A percentile compares a stretch with the other conserved stretches of the same genome.
Evolutionary conservation across 2,329 filamentous ascomycete species (phyloP).

Genomic region (Aspergillus alliaceus): DNA sequence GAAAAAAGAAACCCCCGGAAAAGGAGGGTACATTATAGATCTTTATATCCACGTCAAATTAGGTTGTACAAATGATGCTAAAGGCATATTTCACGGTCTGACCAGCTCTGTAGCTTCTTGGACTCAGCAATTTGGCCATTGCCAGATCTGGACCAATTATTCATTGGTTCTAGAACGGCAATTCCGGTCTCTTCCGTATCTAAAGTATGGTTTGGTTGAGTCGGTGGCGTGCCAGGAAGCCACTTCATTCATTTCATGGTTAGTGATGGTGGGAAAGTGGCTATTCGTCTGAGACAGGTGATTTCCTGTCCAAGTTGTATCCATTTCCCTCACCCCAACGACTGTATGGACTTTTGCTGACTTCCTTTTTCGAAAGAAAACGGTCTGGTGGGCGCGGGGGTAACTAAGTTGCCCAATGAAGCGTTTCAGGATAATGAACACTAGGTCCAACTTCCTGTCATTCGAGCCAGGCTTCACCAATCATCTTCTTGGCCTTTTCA

Average conservation of each 20-base stretch:
- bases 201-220: not conserved
- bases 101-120: no score
- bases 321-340: not conserved
- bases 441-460: not conserved
- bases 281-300: not conserved
- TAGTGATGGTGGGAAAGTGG: not conserved
- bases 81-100: not conserved
- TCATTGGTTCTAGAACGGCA: not conserved
- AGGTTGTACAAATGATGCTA: not conserved
- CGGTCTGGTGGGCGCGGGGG: not conserved
- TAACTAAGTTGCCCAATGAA: not conserved
- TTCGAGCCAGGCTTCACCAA: not conserved
- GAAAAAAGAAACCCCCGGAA: no score
- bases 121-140: not conserved
- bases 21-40: not conserved
- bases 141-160: not conserved
- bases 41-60: not conserved
- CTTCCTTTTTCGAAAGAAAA: not conserved
- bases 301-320: not conserved
- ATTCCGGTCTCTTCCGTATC: not conserved
- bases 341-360: not conserved
- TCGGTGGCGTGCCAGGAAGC: not conserved
- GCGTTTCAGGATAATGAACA: not conserved
- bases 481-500: not conserved
- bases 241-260: not conserved